Percentiles rank a stretch among this genome's conserved stretches.
phyloP scores from a whole-genome alignment of 116 monocot genomes.

The Papilionanthe hybrid region DNA sequence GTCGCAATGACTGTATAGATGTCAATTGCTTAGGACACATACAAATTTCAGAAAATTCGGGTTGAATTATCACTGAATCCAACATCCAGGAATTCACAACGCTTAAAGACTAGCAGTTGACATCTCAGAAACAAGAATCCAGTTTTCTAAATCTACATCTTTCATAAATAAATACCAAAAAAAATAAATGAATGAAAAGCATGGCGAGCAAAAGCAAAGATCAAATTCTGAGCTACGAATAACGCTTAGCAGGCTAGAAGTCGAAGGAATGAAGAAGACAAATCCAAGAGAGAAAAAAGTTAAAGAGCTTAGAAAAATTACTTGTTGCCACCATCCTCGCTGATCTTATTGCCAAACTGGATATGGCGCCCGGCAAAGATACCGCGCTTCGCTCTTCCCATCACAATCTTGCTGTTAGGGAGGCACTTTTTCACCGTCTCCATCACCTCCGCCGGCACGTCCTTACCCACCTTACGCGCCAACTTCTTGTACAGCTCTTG shows the following conservation, averaged over 20 bases:
- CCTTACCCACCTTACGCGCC: constrained; percentile 43
- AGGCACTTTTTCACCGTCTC: constrained; percentile 51
- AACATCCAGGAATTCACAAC: neutral
- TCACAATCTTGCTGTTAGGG: constrained; percentile 68
- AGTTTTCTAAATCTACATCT: too few relatives aligned
- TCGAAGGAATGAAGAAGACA: neutral
- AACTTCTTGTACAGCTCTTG: constrained; percentile 76
- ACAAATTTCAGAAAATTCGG: neutral
- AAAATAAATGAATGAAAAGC: too few relatives aligned
- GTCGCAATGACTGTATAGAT: too few relatives aligned
- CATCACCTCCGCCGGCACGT: constrained; percentile 37
- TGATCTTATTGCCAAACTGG: constrained; percentile 86
- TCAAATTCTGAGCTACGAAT: too few relatives aligned
- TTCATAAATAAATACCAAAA: too few relatives aligned
- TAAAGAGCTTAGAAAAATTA: constrained; percentile 12
- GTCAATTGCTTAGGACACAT: neutral
- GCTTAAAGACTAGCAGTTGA: too few relatives aligned
- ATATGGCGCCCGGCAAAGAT: constrained; percentile 93
- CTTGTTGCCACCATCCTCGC: constrained; percentile 94
- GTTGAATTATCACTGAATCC: neutral
- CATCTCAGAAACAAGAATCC: too few relatives aligned
- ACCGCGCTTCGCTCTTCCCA: constrained; percentile 78
- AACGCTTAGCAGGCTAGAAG: neutral
- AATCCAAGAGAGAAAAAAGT: neutral
- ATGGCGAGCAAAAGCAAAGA: too few relatives aligned